phyloP scores from a whole-genome alignment of 331 rosid genomes.

The Phaseolus coccineus region DNA sequence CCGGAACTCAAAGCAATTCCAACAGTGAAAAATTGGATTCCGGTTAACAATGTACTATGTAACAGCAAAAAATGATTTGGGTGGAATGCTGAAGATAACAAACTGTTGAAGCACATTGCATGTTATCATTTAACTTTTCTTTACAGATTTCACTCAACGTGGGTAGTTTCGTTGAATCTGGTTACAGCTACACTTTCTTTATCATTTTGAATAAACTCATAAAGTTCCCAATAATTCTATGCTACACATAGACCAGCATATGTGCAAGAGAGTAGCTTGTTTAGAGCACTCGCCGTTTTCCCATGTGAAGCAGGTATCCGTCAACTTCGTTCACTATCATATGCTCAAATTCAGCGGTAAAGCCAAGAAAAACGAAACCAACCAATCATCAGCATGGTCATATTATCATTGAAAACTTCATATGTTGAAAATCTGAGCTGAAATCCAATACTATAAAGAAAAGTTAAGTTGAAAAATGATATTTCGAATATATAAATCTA shows the following conservation, averaged over 20 bases:
- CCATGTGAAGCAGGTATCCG: background rate
- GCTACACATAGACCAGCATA: background rate
- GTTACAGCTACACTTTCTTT: background rate
- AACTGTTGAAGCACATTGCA: too few species aligned
- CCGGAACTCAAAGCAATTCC: too few species aligned
- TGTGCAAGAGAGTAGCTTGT: background rate
- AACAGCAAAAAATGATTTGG: too few species aligned
- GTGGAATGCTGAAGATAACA: too few species aligned
- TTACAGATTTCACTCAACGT: too few species aligned
- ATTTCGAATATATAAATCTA: too few species aligned
- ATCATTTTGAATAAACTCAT: background rate
- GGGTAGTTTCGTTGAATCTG: background rate
- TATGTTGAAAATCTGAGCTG: too few species aligned
- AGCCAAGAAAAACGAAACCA: background rate
- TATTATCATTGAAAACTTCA: constrained; percentile 21
- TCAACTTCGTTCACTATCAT: constrained; percentile 6
- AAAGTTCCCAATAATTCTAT: background rate
- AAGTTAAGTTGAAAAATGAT: too few species aligned
- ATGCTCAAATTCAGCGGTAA: background rate
- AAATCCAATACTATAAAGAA: too few species aligned
- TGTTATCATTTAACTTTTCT: too few species aligned
- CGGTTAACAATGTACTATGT: too few species aligned
- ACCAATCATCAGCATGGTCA: background rate
- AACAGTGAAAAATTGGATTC: too few species aligned
- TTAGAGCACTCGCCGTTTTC: background rate